phyloP scores from a whole-genome alignment of 768 basidiomycete genomes.

The Tylopilus rubrobrunneus region DNA sequence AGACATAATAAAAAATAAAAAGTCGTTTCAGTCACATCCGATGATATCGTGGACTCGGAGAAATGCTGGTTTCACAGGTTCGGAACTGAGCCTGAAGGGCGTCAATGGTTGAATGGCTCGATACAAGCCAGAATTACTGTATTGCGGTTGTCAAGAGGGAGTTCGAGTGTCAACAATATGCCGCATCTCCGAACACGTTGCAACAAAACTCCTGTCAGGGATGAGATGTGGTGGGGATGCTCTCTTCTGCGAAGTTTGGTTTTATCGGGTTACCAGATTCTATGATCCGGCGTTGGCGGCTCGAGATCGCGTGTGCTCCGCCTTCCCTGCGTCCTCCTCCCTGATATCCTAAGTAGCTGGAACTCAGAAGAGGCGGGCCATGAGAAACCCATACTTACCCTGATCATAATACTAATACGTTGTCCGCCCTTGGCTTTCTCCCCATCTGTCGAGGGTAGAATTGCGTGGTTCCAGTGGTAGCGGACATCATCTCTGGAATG shows the following conservation, averaged over 20 bases:
- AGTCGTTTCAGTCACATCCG: constrained; percentile 16
- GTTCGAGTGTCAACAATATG: not conserved
- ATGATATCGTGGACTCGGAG: constrained; percentile 3
- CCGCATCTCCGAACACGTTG: constrained; percentile 1
- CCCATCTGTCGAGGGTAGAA: constrained; percentile 35
- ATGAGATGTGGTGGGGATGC: not conserved
- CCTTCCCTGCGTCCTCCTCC: not conserved
- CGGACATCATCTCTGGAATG: constrained; percentile 57
- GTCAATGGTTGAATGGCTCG: not conserved
- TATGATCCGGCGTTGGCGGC: not conserved
- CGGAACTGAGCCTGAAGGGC: constrained; percentile 5
- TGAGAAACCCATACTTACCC: constrained; percentile 43
- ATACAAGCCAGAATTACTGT: not conserved
- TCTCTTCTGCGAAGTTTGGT: not conserved
- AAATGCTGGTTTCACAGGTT: constrained; percentile 8
- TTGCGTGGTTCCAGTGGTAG: constrained; percentile 73
- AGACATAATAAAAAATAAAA: not conserved
- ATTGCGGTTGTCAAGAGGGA: constrained; percentile 1
- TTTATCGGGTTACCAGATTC: not conserved
- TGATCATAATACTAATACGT: constrained; percentile 81
- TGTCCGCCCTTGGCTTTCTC: constrained; percentile 43
- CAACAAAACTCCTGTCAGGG: constrained; percentile 8
- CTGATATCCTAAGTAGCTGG: constrained; percentile 16
- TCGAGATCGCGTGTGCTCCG: not conserved
- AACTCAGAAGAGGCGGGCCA: constrained; percentile 7